A percentile compares a stretch with the other conserved stretches of the same genome.
These are phyloP conservation scores for Cryptosporidium muris DNA, from an alignment of 169 alveolate genomes.

Conservation along the genomic window DNA sequence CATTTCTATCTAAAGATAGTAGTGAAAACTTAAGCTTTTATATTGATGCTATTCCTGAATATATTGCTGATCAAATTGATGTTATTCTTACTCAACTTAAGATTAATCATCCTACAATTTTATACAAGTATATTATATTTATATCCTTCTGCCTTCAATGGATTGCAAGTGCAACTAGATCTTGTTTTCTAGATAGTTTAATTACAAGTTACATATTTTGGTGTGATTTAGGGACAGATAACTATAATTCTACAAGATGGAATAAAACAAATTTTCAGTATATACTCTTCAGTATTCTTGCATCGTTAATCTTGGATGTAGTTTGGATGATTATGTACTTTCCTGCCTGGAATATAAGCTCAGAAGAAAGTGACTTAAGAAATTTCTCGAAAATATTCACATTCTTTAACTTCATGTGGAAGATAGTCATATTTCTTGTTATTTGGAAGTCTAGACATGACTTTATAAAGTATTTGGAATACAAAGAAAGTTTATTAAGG, in stretches of 20 bases:
- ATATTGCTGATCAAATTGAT: conserved; percentile 36
- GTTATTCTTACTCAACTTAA: conserved; percentile 28
- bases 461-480: conserved; percentile 26
- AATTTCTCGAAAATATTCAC: conserved; percentile 64
- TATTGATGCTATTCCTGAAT: conserved; percentile 38
- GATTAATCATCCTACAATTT: conserved; percentile 24
- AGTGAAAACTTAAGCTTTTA: conserved; percentile 7
- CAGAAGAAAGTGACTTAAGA: conserved; percentile 60
- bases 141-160: conserved; percentile 56
- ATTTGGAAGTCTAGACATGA: conserved; percentile 69
- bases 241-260: conserved; percentile 49
- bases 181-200: conserved; percentile 41
- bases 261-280: conserved; percentile 28
- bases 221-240: conserved; percentile 60
- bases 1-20: conserved; percentile 36
- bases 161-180: conserved; percentile 67
- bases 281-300: conserved; percentile 16
- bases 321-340: conserved; percentile 64
- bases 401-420: conserved; percentile 58
- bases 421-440: conserved; percentile 37
- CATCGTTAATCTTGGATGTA: conserved; percentile 20
- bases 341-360: conserved; percentile 64
- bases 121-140: conserved; percentile 50
- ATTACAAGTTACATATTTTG: conserved; percentile 62
- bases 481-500: conserved; percentile 38